These are phyloP conservation scores for Cercospora sp. DNA, from an alignment of 2,329 filamentous ascomycete species.

Conservation along the genomic window DNA sequence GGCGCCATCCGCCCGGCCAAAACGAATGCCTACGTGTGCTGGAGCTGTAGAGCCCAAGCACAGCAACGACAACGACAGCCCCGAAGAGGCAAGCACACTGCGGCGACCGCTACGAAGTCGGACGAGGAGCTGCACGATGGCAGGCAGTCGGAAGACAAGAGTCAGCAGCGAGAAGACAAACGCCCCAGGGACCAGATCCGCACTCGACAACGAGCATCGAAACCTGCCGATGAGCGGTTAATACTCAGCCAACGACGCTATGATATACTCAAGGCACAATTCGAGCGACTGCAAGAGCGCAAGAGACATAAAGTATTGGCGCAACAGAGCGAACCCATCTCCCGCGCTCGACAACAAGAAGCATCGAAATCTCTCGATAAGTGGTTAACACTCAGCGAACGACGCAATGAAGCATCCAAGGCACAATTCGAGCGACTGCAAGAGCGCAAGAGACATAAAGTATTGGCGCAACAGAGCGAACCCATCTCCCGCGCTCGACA, in stretches of 20 bases:
- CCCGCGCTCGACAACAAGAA: background rate
- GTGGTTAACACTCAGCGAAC: background rate
- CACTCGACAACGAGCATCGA: background rate
- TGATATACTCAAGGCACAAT: background rate
- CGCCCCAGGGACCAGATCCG: background rate
- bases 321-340: no score
- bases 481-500: background rate
- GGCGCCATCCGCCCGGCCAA: slow-evolving; percentile 16
- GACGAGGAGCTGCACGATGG: background rate
- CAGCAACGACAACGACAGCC: background rate
- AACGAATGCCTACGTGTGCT: slow-evolving; percentile 28
- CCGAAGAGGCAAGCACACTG: background rate
- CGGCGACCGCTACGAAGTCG: background rate
- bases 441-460: background rate
- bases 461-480: background rate
- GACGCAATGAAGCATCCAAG: background rate
- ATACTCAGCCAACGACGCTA: background rate
- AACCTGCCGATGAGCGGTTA: background rate
- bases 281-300: background rate
- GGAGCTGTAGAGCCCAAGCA: slow-evolving; percentile 26
- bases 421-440: background rate
- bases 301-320: background rate
- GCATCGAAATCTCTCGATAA: background rate
- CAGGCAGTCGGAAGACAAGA: background rate
- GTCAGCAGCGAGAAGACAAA: background rate